phyloP scores from a whole-genome alignment of 192 early-diverging fungal species.

The Cladochytrium replicatum region DNA sequence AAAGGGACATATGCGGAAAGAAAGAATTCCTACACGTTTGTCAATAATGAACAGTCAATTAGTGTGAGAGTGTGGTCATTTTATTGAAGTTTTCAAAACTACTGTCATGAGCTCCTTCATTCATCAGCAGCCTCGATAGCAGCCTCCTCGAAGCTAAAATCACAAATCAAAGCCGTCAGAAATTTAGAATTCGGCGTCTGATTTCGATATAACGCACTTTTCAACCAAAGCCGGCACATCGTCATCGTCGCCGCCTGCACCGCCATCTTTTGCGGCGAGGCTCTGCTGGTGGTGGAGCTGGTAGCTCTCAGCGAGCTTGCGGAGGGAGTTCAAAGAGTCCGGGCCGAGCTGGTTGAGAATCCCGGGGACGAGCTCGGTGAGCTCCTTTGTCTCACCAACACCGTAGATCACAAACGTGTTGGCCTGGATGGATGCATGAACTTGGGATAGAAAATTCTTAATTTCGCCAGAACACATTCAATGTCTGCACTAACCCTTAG shows the following conservation, averaged over 20 bases:
- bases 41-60: no score
- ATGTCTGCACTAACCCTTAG: conserved; percentile 59
- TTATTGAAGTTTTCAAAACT: no score
- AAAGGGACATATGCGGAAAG: no score
- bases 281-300: conserved; percentile 55
- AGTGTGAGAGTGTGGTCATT: no score
- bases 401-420: conserved; percentile 97
- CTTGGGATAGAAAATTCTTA: conserved; percentile 16
- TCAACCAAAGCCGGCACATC: conserved; percentile 93
- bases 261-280: conserved; percentile 42
- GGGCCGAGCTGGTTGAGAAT: conserved; percentile 83
- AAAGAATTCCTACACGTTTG: no score
- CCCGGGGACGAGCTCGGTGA: conserved; percentile 68
- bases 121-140: no score
- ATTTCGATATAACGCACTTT: no score
- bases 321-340: conserved; percentile 78
- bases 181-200: no score
- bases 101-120: no score
- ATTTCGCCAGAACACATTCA: neutral
- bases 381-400: conserved; percentile 65
- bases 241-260: conserved; percentile 63
- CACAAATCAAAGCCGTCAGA: no score
- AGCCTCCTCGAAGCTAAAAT: no score
- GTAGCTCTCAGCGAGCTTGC: conserved; percentile 78
- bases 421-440: conserved; percentile 68